Percentiles rank a stretch among this genome's conserved stretches.
These are phyloP conservation scores for Citrullus amarus DNA, from an alignment of 306 rosid species.

Conservation along the genomic window DNA sequence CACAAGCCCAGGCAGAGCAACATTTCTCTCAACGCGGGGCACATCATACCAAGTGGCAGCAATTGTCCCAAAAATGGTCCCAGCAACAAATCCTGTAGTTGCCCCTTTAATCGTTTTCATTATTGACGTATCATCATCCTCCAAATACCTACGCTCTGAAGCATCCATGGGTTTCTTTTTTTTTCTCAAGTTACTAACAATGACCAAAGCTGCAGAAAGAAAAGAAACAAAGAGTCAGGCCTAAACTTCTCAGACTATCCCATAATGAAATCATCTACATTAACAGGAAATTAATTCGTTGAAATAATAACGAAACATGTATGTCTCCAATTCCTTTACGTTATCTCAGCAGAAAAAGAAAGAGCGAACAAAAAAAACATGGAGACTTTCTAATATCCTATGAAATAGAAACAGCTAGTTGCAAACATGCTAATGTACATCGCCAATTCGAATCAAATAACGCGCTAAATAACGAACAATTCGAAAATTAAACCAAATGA, in stretches of 20 bases:
- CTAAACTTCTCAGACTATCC: too few species aligned
- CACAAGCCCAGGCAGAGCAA: conserved; percentile 85
- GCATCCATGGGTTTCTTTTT: conserved; percentile 36
- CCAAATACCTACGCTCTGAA: conserved; percentile 79
- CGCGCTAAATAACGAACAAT: background rate
- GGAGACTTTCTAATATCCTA: background rate
- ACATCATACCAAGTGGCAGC: conserved; percentile 92
- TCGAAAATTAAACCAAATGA: background rate
- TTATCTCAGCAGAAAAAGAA: background rate
- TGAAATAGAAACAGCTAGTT: background rate
- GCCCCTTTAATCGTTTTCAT: conserved; percentile 84
- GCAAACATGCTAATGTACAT: background rate
- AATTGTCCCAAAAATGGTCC: conserved; percentile 75
- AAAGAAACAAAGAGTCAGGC: background rate
- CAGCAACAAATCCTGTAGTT: conserved; percentile 67
- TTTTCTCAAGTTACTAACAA: conserved; percentile 8
- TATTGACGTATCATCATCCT: conserved; percentile 59
- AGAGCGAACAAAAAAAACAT: background rate
- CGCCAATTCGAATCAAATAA: background rate
- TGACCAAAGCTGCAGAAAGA: conserved; percentile 6
- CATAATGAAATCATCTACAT: background rate
- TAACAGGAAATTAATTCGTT: background rate
- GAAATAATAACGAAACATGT: background rate
- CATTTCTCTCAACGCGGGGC: conserved; percentile 93
- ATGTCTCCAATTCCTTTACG: background rate